A percentile compares a stretch with the other conserved stretches of the same genome.
Conservation (phyloP, 306 rosid species). For the Quercus suber region DNA sequence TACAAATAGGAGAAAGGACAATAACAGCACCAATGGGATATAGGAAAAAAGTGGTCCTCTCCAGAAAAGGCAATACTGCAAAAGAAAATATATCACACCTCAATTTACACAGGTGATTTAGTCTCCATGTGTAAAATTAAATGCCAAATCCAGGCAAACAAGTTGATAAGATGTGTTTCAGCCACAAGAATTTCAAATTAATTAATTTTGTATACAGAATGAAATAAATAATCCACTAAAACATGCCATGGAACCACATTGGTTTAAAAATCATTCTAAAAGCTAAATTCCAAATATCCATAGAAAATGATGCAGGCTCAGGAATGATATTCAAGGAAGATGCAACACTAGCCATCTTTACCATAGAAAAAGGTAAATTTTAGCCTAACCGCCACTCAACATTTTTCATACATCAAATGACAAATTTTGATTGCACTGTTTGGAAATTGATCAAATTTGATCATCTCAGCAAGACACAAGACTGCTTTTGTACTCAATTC, state of each 20-base stretch:
- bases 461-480: background rate
- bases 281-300: background rate
- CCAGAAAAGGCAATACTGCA: conserved; percentile 96
- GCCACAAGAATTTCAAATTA: background rate
- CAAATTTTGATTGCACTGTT: background rate
- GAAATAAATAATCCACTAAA: background rate
- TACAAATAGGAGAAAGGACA: conserved; percentile 94
- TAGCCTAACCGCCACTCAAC: background rate
- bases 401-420: background rate
- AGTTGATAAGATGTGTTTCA: background rate
- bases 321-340: background rate
- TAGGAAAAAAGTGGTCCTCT: conserved; percentile 91
- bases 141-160: background rate
- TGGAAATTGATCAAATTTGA: background rate
- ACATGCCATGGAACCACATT: background rate
- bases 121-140: background rate
- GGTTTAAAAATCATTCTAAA: background rate
- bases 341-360: background rate
- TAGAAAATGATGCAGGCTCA: background rate
- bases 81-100: conserved; percentile 2
- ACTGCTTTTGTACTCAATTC: background rate
- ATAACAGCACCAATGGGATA: conserved; percentile 88
- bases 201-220: background rate
- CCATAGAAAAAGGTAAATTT: background rate
- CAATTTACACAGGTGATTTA: conserved; percentile 16